A percentile compares a stretch with the other conserved stretches of the same genome.
phyloP scores from a whole-genome alignment of 345 rosid species.

The Aethionema arabicum region DNA sequence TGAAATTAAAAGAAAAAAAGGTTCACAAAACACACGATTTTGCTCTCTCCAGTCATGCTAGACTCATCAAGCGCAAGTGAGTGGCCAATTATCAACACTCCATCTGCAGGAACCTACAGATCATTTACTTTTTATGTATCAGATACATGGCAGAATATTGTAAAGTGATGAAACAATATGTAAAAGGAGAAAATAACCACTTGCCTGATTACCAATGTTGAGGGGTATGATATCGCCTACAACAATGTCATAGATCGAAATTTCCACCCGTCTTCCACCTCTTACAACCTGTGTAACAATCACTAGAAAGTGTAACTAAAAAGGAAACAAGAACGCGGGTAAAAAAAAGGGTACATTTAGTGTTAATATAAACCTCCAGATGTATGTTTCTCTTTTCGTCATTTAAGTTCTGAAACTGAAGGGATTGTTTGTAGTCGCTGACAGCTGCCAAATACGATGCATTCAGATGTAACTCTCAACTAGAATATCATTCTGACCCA shows the following conservation, averaged over 20 bases:
- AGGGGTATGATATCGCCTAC: slow-evolving; percentile 98
- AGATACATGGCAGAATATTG: neutral
- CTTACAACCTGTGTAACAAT: slow-evolving; percentile 60
- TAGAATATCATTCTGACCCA: neutral
- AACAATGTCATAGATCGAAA: slow-evolving; percentile 88
- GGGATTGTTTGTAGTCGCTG: slow-evolving; percentile 97
- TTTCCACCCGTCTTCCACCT: slow-evolving; percentile 78
- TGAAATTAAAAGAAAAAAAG: neutral
- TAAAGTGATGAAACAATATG: neutral
- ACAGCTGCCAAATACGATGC: slow-evolving; percentile 52
- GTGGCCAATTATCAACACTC: slow-evolving; percentile 73
- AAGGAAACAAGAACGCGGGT: slow-evolving; percentile 10
- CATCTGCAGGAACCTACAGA: slow-evolving; percentile 94
- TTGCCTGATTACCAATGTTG: slow-evolving; percentile 92
- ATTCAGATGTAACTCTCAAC: slow-evolving; percentile 1
- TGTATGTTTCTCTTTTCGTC: slow-evolving; percentile 97
- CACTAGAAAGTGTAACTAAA: slow-evolving; percentile 19
- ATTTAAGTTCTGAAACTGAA: slow-evolving; percentile 91
- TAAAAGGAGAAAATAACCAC: slow-evolving; percentile 13
- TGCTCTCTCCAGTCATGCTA: slow-evolving; percentile 99
- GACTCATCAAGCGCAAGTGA: slow-evolving; percentile 94
- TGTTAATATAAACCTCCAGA: slow-evolving; percentile 60
- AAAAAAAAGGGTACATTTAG: neutral
- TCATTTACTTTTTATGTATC: neutral
- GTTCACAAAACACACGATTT: slow-evolving; percentile 50